These are phyloP conservation scores for Suaeda aralocaspica DNA, from an alignment of 148 eudicot species.

Conservation along the genomic window DNA sequence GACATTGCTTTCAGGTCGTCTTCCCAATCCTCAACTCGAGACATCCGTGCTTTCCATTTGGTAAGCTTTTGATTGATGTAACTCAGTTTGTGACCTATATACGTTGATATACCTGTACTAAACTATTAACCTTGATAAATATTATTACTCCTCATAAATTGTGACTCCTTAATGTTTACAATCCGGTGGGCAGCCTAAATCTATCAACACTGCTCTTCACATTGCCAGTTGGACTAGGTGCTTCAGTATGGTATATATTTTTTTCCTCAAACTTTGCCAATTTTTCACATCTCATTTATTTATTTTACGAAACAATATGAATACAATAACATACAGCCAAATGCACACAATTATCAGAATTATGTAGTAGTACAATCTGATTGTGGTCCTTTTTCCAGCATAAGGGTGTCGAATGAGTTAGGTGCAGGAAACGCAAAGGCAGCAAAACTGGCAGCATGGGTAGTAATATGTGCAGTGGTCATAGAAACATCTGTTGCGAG, in stretches of 20 bases:
- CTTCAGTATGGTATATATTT: slow-evolving; percentile 36
- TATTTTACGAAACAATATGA: too few species aligned
- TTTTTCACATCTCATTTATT: too few species aligned
- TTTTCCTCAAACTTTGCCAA: background rate
- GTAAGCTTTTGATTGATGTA: slow-evolving; percentile 17
- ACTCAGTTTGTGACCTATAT: too few species aligned
- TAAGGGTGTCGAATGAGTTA: slow-evolving; percentile 45
- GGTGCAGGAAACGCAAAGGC: slow-evolving; percentile 46
- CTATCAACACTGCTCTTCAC: slow-evolving; percentile 33
- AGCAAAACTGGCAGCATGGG: slow-evolving; percentile 27
- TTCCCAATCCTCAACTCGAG: slow-evolving; percentile 44
- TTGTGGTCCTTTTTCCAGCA: too few species aligned
- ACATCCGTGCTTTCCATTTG: slow-evolving; percentile 48
- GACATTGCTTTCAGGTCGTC: slow-evolving; percentile 34
- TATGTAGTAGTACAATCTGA: too few species aligned
- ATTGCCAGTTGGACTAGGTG: slow-evolving; percentile 38
- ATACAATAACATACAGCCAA: too few species aligned
- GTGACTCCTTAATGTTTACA: too few species aligned
- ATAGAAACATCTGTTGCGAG: slow-evolving; percentile 25
- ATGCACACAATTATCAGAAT: too few species aligned
- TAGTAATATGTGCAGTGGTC: slow-evolving; percentile 22
- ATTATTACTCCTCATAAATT: too few species aligned
- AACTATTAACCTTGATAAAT: too few species aligned
- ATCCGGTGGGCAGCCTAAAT: slow-evolving; percentile 45
- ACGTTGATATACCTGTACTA: too few species aligned